A percentile compares a stretch with the other conserved stretches of the same genome.
Evolutionary conservation across 2,329 filamentous ascomycete species (phyloP).

Genomic region (Hypoxylon sp.): DNA sequence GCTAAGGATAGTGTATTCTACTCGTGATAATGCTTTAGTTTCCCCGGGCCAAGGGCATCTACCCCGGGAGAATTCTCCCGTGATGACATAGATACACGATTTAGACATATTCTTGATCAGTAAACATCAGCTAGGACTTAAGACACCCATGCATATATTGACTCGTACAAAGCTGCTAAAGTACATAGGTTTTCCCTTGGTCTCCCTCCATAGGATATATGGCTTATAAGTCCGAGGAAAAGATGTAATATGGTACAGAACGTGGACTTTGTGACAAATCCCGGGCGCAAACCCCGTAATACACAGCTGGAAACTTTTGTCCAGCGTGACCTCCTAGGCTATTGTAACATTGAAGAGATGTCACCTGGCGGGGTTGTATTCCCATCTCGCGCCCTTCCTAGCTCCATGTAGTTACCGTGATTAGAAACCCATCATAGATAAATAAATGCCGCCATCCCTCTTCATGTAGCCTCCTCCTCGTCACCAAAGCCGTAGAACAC

Average conservation of each 20-base stretch:
- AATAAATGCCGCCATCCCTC: neutral
- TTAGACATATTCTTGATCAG: neutral
- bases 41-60: neutral
- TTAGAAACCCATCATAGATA: neutral
- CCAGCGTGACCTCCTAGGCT: neutral
- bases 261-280: constrained; percentile 17
- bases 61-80: neutral
- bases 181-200: neutral
- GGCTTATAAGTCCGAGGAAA: neutral
- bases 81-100: neutral
- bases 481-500: constrained; percentile 59
- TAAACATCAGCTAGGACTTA: neutral
- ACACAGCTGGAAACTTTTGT: constrained; percentile 2
- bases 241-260: neutral
- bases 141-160: neutral
- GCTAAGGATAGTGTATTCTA: too few species aligned
- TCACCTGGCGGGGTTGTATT: neutral
- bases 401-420: neutral
- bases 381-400: neutral
- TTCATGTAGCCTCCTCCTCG: constrained; percentile 12
- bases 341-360: constrained; percentile 4
- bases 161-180: neutral
- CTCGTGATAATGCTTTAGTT: neutral
- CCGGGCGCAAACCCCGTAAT: constrained; percentile 15
- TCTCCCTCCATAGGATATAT: neutral